Conservation (phyloP, 805 yeast species). For the Candida lessepsii region DNA sequence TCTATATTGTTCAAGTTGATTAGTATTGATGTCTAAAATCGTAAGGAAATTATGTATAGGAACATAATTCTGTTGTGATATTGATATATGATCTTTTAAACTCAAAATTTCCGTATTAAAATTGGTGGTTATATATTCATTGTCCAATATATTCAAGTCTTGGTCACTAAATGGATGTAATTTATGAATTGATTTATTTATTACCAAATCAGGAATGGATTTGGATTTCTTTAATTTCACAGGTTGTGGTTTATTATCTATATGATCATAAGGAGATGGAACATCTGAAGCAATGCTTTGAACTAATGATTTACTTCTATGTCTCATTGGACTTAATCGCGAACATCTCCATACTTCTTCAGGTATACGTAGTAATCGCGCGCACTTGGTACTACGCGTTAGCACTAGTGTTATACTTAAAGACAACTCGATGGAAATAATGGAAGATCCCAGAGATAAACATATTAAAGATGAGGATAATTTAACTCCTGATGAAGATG, state of each 20-base stretch:
- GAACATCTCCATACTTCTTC: too few relatives aligned
- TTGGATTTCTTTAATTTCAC: conserved; percentile 12
- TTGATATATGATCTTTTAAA: background rate
- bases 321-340: conserved; percentile 32
- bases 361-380: too few relatives aligned
- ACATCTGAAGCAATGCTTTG: conserved; percentile 56
- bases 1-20: conserved; percentile 3
- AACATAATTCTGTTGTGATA: background rate
- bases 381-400: too few relatives aligned
- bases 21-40: conserved; percentile 2
- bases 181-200: background rate
- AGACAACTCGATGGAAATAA: background rate
- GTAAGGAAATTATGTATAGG: conserved; percentile 1
- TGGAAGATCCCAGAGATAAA: conserved; percentile 32
- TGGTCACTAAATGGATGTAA: conserved; percentile 17
- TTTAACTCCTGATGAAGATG: conserved; percentile 38
- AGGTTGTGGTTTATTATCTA: background rate
- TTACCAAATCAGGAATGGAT: conserved; percentile 11
- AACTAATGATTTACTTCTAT: conserved; percentile 62
- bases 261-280: conserved; percentile 24
- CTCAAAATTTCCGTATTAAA: background rate
- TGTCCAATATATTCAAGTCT: conserved; percentile 7
- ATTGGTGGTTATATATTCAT: background rate
- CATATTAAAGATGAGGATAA: conserved; percentile 29
- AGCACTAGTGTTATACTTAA: too few relatives aligned